A percentile compares a stretch with the other conserved stretches of the same genome.
These are phyloP conservation scores for Colletotrichum costaricense DNA, from an alignment of 2,329 filamentous ascomycete species.

Conservation along the genomic window DNA sequence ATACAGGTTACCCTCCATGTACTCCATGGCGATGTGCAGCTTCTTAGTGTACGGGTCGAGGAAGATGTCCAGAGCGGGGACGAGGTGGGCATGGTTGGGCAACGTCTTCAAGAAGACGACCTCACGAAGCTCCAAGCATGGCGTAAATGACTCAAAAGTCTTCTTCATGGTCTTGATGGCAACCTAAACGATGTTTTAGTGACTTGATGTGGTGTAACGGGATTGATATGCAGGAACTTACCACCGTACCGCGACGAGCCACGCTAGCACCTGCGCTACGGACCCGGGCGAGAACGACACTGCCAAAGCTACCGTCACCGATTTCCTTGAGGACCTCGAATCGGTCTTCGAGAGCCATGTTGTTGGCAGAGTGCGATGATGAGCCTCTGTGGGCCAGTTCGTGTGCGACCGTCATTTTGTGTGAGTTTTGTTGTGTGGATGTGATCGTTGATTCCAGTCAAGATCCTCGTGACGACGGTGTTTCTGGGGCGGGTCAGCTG, in stretches of 20 bases:
- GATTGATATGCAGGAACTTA: constrained; percentile 61
- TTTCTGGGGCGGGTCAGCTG: constrained; percentile 35
- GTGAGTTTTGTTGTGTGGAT: constrained; percentile 15
- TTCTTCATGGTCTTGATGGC: constrained; percentile 99
- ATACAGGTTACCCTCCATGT: constrained; percentile 99
- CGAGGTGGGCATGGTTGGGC: constrained; percentile 88
- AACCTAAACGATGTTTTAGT: constrained; percentile 67
- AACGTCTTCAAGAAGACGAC: constrained; percentile 95
- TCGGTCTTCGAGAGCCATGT: constrained; percentile 83
- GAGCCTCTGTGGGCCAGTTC: constrained; percentile 78
- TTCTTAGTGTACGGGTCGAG: constrained; percentile 96
- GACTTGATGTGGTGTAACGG: constrained; percentile 11
- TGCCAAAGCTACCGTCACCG: constrained; percentile 98
- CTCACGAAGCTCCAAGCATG: constrained; percentile 93
- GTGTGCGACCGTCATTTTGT: constrained; percentile 80
- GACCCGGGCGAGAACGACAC: constrained; percentile 91
- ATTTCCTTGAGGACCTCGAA: constrained; percentile 99
- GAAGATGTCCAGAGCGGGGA: constrained; percentile 98
- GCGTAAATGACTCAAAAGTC: constrained; percentile 91
- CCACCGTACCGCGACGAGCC: constrained; percentile 90
- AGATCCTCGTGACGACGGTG: constrained; percentile 33
- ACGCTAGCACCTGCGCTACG: constrained; percentile 89
- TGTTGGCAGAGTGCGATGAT: constrained; percentile 62
- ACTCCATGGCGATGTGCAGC: constrained; percentile 98
- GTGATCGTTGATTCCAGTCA: constrained; percentile 37